phyloP scores from a whole-genome alignment of 176 grass and related monocot species.

The Oryza rufipogon region DNA sequence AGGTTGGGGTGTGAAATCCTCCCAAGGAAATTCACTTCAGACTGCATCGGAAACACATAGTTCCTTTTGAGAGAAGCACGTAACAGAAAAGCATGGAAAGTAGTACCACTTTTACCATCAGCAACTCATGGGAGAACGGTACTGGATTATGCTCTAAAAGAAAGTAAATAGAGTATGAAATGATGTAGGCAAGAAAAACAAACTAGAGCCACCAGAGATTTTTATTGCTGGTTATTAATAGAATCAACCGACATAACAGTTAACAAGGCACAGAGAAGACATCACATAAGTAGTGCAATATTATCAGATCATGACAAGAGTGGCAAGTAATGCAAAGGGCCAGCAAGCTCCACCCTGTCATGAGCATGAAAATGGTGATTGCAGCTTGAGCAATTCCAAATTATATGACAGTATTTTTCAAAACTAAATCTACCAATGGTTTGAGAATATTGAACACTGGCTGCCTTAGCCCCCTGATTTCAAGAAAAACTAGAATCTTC shows the following conservation, averaged over 20 bases:
- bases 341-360: slow-evolving; percentile 4
- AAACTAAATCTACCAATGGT: not conserved
- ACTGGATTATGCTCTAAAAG: slow-evolving; percentile 20
- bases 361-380: slow-evolving; percentile 10
- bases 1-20: slow-evolving; percentile 85
- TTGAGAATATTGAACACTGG: not conserved
- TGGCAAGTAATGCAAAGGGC: slow-evolving; percentile 12
- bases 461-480: not conserved
- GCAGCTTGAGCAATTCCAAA: slow-evolving; percentile 3
- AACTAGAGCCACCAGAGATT: not conserved
- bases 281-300: slow-evolving; percentile 17
- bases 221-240: not conserved
- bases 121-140: not conserved
- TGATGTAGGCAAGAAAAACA: not conserved
- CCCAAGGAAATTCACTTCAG: slow-evolving; percentile 95
- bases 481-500: not conserved
- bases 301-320: not conserved
- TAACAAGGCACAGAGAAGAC: not conserved
- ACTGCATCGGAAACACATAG: slow-evolving; percentile 47
- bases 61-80: slow-evolving; percentile 4
- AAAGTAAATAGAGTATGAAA: slow-evolving; percentile 22
- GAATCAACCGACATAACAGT: not conserved
- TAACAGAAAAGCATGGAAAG: not conserved
- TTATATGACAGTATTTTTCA: not conserved
- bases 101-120: not conserved